These are phyloP conservation scores for Talaromyces funiculosus DNA, from an alignment of 2,329 filamentous ascomycete species.

Conservation along the genomic window DNA sequence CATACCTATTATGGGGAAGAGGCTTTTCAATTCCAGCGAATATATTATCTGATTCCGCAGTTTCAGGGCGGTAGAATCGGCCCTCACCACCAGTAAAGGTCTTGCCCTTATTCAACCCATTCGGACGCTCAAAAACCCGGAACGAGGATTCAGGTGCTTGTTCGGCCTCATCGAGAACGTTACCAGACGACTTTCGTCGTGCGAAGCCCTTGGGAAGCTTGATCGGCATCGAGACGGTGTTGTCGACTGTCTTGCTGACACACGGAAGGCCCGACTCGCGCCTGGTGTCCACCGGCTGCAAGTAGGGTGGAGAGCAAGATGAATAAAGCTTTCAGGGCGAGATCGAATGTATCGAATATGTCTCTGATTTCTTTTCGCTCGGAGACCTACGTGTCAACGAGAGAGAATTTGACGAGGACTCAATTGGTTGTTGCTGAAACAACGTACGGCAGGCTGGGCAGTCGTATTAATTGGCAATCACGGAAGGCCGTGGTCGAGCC, in stretches of 20 bases:
- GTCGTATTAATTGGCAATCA: neutral
- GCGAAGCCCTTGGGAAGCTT: slow-evolving; percentile 51
- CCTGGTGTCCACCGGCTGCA: slow-evolving; percentile 2
- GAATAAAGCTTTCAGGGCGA: neutral
- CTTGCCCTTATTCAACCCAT: slow-evolving; percentile 31
- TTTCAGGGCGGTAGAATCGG: slow-evolving; percentile 30
- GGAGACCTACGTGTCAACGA: neutral
- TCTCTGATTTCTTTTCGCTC: neutral
- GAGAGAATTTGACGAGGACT: neutral
- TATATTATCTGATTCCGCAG: slow-evolving; percentile 36
- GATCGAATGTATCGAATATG: neutral
- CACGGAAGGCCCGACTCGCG: neutral
- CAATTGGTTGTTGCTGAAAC: neutral
- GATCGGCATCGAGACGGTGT: slow-evolving; percentile 44
- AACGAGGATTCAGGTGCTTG: slow-evolving; percentile 44
- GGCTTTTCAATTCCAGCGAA: slow-evolving; percentile 31
- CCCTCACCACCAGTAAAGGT: slow-evolving; percentile 38
- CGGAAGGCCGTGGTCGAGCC: neutral
- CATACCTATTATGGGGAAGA: slow-evolving; percentile 32
- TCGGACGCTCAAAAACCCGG: slow-evolving; percentile 49
- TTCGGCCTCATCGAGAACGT: slow-evolving; percentile 46
- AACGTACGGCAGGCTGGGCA: neutral
- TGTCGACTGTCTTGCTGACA: neutral
- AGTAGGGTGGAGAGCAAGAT: neutral
- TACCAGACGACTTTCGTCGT: slow-evolving; percentile 52